Evolutionary conservation across 148 eudicot genomes (phyloP).

Genomic region (Vaccinium myrtillus): DNA sequence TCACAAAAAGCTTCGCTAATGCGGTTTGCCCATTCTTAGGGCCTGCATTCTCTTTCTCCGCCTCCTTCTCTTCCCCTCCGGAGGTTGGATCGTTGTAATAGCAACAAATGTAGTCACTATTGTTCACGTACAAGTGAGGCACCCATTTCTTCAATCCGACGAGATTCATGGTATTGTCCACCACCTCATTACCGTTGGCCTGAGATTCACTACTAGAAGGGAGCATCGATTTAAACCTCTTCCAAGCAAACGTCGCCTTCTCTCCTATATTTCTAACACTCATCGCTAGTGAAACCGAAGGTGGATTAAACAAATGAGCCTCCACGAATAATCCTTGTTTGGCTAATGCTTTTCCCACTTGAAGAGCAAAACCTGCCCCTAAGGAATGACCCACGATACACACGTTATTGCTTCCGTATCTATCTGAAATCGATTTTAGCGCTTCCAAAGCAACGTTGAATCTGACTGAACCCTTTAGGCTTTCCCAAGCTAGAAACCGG

Average conservation of each 20-base stretch:
- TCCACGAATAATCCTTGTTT: constrained; percentile 74
- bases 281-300: constrained; percentile 82
- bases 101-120: constrained; percentile 85
- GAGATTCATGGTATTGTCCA: constrained; percentile 1
- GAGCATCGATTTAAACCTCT: constrained; percentile 63
- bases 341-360: constrained; percentile 76
- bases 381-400: constrained; percentile 79
- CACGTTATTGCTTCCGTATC: constrained; percentile 65
- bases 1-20: constrained; percentile 75
- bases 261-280: constrained; percentile 70
- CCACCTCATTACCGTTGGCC: constrained; percentile 23
- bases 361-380: constrained; percentile 91
- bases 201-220: constrained; percentile 45
- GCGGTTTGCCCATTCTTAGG: constrained; percentile 27
- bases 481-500: constrained; percentile 93
- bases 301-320: constrained; percentile 89
- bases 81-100: constrained; percentile 60
- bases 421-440: constrained; percentile 46
- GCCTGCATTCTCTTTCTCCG: constrained; percentile 50
- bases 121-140: constrained; percentile 81
- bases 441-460: constrained; percentile 58
- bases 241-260: constrained; percentile 69
- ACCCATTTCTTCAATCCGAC: constrained; percentile 52
- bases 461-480: constrained; percentile 79
- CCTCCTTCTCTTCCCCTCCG: constrained; percentile 16